Conservation (phyloP, 2,329 filamentous ascomycete genomes). For the Stenocarpella maydis region DNA sequence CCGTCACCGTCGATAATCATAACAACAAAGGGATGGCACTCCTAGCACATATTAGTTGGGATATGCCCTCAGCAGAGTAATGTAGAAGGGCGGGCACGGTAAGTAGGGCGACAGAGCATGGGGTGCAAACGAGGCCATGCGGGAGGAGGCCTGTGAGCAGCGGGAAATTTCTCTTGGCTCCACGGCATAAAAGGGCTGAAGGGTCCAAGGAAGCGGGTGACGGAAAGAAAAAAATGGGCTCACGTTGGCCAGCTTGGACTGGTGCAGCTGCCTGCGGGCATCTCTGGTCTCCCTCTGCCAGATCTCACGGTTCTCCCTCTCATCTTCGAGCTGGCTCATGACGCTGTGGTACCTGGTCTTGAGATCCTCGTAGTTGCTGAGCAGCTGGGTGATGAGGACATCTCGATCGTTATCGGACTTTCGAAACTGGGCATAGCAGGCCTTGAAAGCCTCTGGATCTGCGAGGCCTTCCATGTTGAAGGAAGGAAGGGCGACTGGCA, state of each 20-base stretch:
- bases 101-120: neutral
- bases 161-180: no score
- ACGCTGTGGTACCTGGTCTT: slow-evolving; percentile 8
- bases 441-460: slow-evolving; percentile 31
- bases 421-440: slow-evolving; percentile 31
- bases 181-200: no score
- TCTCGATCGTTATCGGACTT: slow-evolving; percentile 31
- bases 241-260: slow-evolving; percentile 29
- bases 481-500: neutral
- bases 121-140: neutral
- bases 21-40: slow-evolving; percentile 45
- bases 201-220: neutral
- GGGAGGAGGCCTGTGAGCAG: no score
- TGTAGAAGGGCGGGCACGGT: no score
- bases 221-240: neutral
- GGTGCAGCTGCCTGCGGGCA: slow-evolving; percentile 27
- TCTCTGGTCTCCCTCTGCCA: slow-evolving; percentile 33
- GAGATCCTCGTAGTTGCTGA: slow-evolving; percentile 29
- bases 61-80: no score
- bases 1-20: slow-evolving; percentile 49
- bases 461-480: slow-evolving; percentile 22
- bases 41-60: slow-evolving; percentile 36
- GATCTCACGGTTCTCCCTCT: slow-evolving; percentile 31
- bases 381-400: slow-evolving; percentile 27
- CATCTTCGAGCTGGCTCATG: slow-evolving; percentile 25